Percentiles rank a stretch among this genome's conserved stretches.
These are phyloP conservation scores for Leccinum pellstonianum DNA, from an alignment of 768 basidiomycete genomes.

Conservation along the genomic window DNA sequence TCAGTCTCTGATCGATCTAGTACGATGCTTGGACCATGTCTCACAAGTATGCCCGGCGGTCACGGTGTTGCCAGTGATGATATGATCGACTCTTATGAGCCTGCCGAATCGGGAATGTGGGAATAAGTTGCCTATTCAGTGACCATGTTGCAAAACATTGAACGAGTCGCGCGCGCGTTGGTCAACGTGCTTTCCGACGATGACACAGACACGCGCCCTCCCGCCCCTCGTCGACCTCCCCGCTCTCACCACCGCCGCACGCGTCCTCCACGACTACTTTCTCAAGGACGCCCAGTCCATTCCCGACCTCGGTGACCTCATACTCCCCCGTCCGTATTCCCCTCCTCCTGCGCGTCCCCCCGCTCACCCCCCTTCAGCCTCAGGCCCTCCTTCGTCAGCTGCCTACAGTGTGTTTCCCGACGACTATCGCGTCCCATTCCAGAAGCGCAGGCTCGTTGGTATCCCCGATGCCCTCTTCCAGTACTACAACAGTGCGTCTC, in stretches of 20 bases:
- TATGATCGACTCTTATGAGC: constrained; percentile 44
- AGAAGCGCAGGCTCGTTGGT: constrained; percentile 71
- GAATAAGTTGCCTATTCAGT: neutral
- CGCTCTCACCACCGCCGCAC: constrained; percentile 64
- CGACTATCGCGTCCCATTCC: constrained; percentile 76
- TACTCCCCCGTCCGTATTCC: constrained; percentile 55
- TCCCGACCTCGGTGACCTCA: constrained; percentile 71
- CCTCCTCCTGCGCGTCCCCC: neutral
- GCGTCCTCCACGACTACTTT: constrained; percentile 65
- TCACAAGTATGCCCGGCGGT: no score
- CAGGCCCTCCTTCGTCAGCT: constrained; percentile 66
- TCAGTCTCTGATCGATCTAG: no score
- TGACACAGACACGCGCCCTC: constrained; percentile 22
- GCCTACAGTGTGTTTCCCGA: constrained; percentile 76
- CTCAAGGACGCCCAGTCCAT: constrained; percentile 71
- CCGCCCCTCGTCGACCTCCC: constrained; percentile 51
- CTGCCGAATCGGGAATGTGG: constrained; percentile 6
- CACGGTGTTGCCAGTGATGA: no score
- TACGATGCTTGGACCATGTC: no score
- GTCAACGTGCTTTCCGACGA: constrained; percentile 5
- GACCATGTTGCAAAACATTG: constrained; percentile 1
- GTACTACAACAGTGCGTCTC: constrained; percentile 66
- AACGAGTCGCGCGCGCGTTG: neutral
- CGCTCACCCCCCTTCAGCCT: constrained; percentile 41
- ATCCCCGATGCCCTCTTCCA: constrained; percentile 79